phyloP scores from a whole-genome alignment of 345 rosid genomes.

The Cochlearia excelsa region DNA sequence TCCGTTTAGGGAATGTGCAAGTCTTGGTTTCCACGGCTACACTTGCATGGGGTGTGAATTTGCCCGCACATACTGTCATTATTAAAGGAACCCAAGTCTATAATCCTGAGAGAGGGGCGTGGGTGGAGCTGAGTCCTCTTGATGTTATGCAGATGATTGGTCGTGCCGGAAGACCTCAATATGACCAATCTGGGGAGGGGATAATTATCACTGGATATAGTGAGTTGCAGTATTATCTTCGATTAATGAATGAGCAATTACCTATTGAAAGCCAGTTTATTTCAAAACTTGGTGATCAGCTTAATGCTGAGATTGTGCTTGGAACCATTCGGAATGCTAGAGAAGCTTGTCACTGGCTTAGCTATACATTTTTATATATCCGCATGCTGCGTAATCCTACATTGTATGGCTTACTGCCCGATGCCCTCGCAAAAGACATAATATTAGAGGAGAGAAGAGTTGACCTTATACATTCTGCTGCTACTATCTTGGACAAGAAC shows the following conservation, averaged over 20 bases:
- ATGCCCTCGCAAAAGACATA: conserved; percentile 58
- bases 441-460: conserved; percentile 82
- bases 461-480: conserved; percentile 90
- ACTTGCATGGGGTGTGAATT: conserved; percentile 97
- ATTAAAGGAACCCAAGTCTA: conserved; percentile 89
- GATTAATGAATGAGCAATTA: conserved; percentile 29
- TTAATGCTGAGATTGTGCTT: conserved; percentile 92
- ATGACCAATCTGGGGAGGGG: conserved; percentile 86
- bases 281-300: conserved; percentile 87
- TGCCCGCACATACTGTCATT: conserved; percentile 86
- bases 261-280: conserved; percentile 30
- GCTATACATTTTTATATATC: conserved; percentile 69
- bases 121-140: conserved; percentile 83
- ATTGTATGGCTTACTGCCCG: conserved; percentile 75
- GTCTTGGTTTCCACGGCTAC: conserved; percentile 89
- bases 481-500: conserved; percentile 73
- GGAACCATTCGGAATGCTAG: conserved; percentile 86
- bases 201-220: conserved; percentile 83
- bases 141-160: conserved; percentile 99
- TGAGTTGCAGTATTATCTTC: conserved; percentile 75
- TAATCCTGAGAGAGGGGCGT: conserved; percentile 85
- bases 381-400: conserved; percentile 78
- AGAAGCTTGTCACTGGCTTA: conserved; percentile 94
- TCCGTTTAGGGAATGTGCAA: conserved; percentile 63
- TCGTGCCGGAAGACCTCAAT: conserved; percentile 95